These are phyloP conservation scores for Aquanectria penicillioides DNA, from an alignment of 2,329 filamentous ascomycete species.

Conservation along the genomic window DNA sequence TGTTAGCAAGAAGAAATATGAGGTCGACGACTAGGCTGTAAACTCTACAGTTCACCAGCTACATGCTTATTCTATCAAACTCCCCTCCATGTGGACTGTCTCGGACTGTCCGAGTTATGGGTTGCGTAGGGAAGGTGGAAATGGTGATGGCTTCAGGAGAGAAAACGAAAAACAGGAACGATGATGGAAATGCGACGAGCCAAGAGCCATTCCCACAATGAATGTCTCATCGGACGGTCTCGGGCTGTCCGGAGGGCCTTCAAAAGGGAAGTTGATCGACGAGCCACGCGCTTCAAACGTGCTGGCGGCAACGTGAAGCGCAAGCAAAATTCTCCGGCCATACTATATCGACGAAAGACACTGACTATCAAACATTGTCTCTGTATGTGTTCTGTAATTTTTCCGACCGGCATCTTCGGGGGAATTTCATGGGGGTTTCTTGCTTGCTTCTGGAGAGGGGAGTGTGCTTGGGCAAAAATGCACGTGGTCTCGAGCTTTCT, in stretches of 20 bases:
- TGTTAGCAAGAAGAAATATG: slow-evolving; percentile 2
- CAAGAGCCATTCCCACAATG: too few relatives aligned
- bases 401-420: background rate
- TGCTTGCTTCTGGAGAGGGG: background rate
- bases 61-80: too few relatives aligned
- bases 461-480: background rate
- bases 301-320: background rate
- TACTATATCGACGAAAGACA: background rate
- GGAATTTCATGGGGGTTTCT: background rate
- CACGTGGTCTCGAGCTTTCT: background rate
- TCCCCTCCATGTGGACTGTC: slow-evolving; percentile 3
- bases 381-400: slow-evolving; percentile 1
- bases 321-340: background rate
- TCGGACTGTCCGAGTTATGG: background rate
- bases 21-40: background rate
- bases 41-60: too few relatives aligned
- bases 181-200: background rate
- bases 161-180: background rate
- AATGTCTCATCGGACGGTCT: slow-evolving; percentile 4
- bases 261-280: background rate
- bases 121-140: background rate
- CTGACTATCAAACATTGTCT: slow-evolving; percentile 4
- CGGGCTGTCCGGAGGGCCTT: background rate
- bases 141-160: background rate
- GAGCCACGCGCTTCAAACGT: background rate